phyloP scores from a whole-genome alignment of 2,329 filamentous ascomycete genomes.

The Phyllosticta citrichinensis region DNA sequence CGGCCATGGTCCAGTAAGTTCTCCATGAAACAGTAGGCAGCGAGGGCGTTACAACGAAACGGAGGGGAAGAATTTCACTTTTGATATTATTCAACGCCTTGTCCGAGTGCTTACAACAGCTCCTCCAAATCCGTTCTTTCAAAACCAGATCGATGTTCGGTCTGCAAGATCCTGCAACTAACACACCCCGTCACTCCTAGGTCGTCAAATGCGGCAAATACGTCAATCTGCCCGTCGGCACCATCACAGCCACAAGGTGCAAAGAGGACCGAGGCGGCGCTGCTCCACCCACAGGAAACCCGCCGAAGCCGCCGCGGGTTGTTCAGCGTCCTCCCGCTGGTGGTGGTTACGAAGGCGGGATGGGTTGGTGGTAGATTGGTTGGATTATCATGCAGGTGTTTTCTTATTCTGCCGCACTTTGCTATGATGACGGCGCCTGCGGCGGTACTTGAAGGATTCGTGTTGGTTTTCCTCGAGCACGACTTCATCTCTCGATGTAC shows the following conservation, averaged over 20 bases:
- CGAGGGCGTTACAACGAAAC: not conserved
- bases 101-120: no score
- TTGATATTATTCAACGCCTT: no score
- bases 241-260: constrained; percentile 1
- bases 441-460: no score
- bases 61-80: not conserved
- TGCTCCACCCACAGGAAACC: not conserved
- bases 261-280: not conserved
- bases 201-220: not conserved
- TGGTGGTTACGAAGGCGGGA: not conserved
- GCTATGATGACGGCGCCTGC: no score
- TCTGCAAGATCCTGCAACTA: not conserved
- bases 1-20: constrained; percentile 18
- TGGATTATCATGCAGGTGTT: not conserved
- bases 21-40: not conserved
- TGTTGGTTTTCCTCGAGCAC: not conserved
- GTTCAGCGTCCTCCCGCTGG: not conserved
- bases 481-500: not conserved
- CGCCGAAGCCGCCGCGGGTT: not conserved
- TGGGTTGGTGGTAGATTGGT: not conserved
- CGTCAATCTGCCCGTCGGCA: constrained; percentile 1
- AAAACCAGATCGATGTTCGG: no score
- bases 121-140: no score
- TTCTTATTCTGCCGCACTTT: not conserved
- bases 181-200: not conserved